Percentiles rank a stretch among this genome's conserved stretches.
Evolutionary conservation across 768 basidiomycete species (phyloP).

Genomic region (Hortiboletus campestris): DNA sequence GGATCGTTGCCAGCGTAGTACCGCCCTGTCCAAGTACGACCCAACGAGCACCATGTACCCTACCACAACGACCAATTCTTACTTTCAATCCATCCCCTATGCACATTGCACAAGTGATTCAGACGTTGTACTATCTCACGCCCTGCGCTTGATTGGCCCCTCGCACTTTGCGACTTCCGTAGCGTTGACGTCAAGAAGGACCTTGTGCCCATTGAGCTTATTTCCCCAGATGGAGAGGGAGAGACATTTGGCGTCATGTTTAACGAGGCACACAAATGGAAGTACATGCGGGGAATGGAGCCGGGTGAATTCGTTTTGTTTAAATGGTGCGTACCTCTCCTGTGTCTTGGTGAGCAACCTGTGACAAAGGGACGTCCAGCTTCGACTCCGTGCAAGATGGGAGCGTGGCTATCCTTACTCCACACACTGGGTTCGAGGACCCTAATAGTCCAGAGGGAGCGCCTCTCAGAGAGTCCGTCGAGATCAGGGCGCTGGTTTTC

Average conservation of each 20-base stretch:
- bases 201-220: slow-evolving; percentile 36
- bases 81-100: no score
- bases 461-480: slow-evolving; percentile 35
- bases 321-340: slow-evolving; percentile 39
- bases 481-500: slow-evolving; percentile 37
- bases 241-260: slow-evolving; percentile 42
- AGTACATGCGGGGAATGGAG: slow-evolving; percentile 43
- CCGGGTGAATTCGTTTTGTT: slow-evolving; percentile 47
- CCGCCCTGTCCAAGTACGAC: no score
- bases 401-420: slow-evolving; percentile 31
- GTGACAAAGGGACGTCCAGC: slow-evolving; percentile 13
- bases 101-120: no score
- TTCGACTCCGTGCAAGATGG: slow-evolving; percentile 37
- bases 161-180: slow-evolving; percentile 48
- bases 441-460: slow-evolving; percentile 32
- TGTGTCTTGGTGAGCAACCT: not conserved
- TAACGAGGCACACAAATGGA: slow-evolving; percentile 43
- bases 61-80: no score
- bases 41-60: no score
- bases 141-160: no score
- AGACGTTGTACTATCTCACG: no score
- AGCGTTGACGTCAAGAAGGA: slow-evolving; percentile 39
- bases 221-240: slow-evolving; percentile 43
- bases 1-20: no score
- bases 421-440: slow-evolving; percentile 36